Percentiles rank a stretch among this genome's conserved stretches.
phyloP scores from a whole-genome alignment of 2,329 filamentous ascomycete species.

The Alternaria triticimaculans region DNA sequence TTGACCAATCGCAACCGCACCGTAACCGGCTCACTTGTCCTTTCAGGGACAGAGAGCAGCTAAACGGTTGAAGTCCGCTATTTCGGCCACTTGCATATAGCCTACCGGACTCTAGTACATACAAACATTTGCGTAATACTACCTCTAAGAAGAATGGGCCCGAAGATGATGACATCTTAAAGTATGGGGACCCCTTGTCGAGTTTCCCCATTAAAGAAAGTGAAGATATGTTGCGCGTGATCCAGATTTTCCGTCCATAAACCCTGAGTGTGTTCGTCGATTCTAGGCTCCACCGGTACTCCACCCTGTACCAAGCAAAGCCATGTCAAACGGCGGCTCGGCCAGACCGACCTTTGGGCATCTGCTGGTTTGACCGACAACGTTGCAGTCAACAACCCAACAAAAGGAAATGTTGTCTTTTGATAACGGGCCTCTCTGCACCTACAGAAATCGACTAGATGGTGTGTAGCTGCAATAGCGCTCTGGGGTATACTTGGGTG shows the following conservation, averaged over 20 bases:
- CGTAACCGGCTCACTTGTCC: background rate
- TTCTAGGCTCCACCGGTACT: slow-evolving; percentile 19
- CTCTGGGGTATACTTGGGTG: background rate
- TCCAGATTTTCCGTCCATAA: slow-evolving; percentile 3
- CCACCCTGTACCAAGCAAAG: slow-evolving; percentile 15
- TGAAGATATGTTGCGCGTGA: slow-evolving; percentile 6
- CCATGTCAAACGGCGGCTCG: background rate
- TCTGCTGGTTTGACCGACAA: slow-evolving; percentile 11
- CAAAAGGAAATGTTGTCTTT: slow-evolving; percentile 8
- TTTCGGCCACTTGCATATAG: slow-evolving; percentile 30
- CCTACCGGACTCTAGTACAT: slow-evolving; percentile 18
- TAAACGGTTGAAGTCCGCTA: slow-evolving; percentile 8
- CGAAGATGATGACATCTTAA: background rate
- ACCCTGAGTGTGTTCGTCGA: slow-evolving; percentile 25
- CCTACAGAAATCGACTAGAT: background rate
- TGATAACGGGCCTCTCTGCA: slow-evolving; percentile 6
- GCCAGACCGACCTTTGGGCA: slow-evolving; percentile 13
- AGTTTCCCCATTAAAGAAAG: background rate
- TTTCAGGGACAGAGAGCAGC: background rate
- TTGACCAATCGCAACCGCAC: background rate
- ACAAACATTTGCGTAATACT: background rate
- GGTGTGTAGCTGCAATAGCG: background rate
- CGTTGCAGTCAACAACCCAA: slow-evolving; percentile 7
- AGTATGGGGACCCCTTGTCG: background rate
- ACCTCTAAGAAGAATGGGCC: background rate